Evolutionary conservation across 768 basidiomycete species (phyloP).

Genomic region (Leucosporidium scottii): DNA sequence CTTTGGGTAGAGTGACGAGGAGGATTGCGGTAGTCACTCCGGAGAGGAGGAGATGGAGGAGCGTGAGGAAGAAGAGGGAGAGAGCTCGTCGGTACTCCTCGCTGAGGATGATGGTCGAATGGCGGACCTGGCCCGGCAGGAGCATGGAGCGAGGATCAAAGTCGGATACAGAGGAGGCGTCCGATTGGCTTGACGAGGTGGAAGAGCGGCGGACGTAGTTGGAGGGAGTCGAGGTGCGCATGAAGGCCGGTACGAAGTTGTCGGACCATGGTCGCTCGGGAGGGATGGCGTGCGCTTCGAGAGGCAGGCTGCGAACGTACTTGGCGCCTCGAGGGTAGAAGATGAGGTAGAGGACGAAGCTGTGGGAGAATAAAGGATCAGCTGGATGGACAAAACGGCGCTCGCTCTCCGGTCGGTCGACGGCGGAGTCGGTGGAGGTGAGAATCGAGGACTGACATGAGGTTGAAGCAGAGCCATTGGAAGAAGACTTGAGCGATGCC

Average conservation of each 20-base stretch:
- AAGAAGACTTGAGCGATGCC: conserved; percentile 73
- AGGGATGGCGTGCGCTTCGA: conserved; percentile 73
- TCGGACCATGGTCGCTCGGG: conserved; percentile 9
- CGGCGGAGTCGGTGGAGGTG: too few relatives aligned
- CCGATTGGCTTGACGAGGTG: neutral
- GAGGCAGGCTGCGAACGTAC: conserved; percentile 50
- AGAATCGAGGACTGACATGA: conserved; percentile 59
- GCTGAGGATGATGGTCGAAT: conserved; percentile 25
- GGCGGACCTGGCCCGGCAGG: conserved; percentile 26
- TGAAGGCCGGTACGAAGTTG: conserved; percentile 17
- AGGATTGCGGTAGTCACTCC: conserved; percentile 59
- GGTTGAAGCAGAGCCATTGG: conserved; percentile 75
- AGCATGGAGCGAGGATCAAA: conserved; percentile 27
- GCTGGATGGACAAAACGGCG: neutral
- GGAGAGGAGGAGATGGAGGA: conserved; percentile 59
- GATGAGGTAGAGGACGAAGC: conserved; percentile 79
- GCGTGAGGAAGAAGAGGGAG: conserved; percentile 61
- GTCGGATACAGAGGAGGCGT: neutral
- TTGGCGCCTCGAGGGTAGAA: conserved; percentile 86
- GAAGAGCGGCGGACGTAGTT: neutral
- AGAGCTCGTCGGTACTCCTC: conserved; percentile 73
- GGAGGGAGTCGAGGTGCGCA: conserved; percentile 17
- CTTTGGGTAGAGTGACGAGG: conserved; percentile 33
- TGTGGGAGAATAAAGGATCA: conserved; percentile 39
- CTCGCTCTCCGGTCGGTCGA: neutral